Conservation (phyloP, 2,329 filamentous ascomycete species). For the Trichophyton schoenleinii region DNA sequence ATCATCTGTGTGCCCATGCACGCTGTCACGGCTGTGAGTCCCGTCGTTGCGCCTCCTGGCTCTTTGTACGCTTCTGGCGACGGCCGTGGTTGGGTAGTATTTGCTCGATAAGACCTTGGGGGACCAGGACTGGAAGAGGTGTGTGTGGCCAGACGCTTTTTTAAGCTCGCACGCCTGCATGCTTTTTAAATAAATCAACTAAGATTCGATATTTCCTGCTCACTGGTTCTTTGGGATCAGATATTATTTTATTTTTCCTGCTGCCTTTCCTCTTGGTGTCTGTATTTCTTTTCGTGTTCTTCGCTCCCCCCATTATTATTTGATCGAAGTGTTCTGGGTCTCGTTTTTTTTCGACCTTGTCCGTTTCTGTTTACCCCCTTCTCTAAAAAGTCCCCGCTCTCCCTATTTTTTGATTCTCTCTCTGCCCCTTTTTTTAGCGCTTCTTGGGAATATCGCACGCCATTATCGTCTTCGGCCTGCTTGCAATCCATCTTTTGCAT, state of each 20-base stretch:
- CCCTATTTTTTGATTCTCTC: neutral
- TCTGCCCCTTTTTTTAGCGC: neutral
- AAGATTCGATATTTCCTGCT: neutral
- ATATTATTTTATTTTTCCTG: neutral
- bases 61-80: neutral
- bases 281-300: neutral
- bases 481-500: neutral
- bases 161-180: neutral
- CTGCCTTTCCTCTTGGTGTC: neutral
- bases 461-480: neutral
- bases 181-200: neutral
- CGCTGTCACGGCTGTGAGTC: slow-evolving; percentile 1
- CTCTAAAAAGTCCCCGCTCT: neutral
- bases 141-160: neutral
- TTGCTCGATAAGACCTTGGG: neutral
- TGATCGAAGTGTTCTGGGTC: neutral
- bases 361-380: neutral
- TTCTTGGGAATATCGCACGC: neutral
- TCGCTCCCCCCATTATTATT: neutral
- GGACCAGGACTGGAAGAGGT: neutral
- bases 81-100: neutral
- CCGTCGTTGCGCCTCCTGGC: slow-evolving; percentile 2
- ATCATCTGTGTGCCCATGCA: slow-evolving; percentile 2
- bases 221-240: neutral
- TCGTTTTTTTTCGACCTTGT: neutral